Evolutionary conservation across 2,329 filamentous ascomycete genomes (phyloP), one percentile per base, ranked within the genome.

Genomic region (Trichophaea hybrida): DNA sequence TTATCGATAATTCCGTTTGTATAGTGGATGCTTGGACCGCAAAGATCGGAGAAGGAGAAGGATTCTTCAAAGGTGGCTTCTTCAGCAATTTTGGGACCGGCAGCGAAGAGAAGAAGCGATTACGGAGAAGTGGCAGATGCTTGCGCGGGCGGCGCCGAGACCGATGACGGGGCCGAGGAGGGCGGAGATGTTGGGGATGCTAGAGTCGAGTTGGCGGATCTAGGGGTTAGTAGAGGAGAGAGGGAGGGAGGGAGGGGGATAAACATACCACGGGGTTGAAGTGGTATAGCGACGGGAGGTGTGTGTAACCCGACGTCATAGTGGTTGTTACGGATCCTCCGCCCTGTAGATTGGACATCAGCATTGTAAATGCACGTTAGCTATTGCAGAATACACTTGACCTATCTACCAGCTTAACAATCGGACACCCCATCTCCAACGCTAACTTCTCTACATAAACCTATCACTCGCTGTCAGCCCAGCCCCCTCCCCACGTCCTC

Each of bases 1-100:
- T 84, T 84, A 61, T 84, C 81, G 53, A 84, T 82, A 0, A 81
- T 84, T 0, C 81, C 81, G 60, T 84, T 84, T 0, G 78, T 79
- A 65, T 80, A 82, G 67, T 84, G 81, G 69, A 84, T 77, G 17
- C 71, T 71, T 0, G 81, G 79, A 0, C 81, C 81, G 2, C 81
- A 81, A 0, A 84, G 72, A 63, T 83, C 79, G 10, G 75, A 75
- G 52, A 82, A 77, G 3, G 73, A 76, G 2, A 84, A 69, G 0
- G 76, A 80, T 71, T 84, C 81, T 68, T 84, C 81, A 64, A 83
- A 83, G 0, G 81, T 84, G 1, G 81, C 81, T 5, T 76, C 73
- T 53, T 79, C 78, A 15, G 84, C 81, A 0, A 84, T 80, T 61
- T 78, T 78, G 0, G 81, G 80, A 0, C 81, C 81, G 5, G 81